A percentile compares a stretch with the other conserved stretches of the same genome.
Evolutionary conservation across 2,329 filamentous ascomycete species (phyloP).

Genomic region (Penicillium frequentans): DNA sequence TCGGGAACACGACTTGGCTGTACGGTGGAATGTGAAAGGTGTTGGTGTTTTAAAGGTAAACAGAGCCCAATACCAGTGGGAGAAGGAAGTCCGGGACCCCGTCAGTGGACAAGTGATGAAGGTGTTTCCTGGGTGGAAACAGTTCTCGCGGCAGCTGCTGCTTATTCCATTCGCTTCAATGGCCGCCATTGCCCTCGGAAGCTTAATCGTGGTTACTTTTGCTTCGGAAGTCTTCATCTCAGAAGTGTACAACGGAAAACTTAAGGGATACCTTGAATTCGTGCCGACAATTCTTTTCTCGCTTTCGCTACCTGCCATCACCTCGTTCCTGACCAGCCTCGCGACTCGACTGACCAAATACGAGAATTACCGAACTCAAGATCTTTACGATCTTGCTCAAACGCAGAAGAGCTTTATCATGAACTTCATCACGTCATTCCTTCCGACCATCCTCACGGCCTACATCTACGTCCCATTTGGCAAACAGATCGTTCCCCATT

Average conservation of each 20-base stretch:
- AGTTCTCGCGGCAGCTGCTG: conserved; percentile 73
- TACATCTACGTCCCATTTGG: conserved; percentile 96
- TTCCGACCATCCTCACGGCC: conserved; percentile 86
- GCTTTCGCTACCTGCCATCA: conserved; percentile 74
- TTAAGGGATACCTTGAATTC: conserved; percentile 82
- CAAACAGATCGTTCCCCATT: conserved; percentile 75
- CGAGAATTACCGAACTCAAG: conserved; percentile 91
- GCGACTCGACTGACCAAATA: conserved; percentile 75
- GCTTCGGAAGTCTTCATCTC: conserved; percentile 94
- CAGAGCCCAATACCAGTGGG: conserved; percentile 74
- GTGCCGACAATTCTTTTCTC: conserved; percentile 87
- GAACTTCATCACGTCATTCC: conserved; percentile 95
- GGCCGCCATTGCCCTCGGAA: conserved; percentile 71
- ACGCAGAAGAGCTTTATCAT: conserved; percentile 93
- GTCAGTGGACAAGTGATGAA: conserved; percentile 77
- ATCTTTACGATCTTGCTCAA: conserved; percentile 78
- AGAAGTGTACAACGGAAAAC: conserved; percentile 85
- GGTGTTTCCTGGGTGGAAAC: conserved; percentile 73
- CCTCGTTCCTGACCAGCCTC: conserved; percentile 70
- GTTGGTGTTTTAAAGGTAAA: conserved; percentile 79
- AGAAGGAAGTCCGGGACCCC: conserved; percentile 73
- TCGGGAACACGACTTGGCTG: conserved; percentile 80
- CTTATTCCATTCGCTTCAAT: conserved; percentile 81
- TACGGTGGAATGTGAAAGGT: conserved; percentile 85
- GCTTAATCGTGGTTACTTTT: conserved; percentile 82